These are phyloP conservation scores for Amyloporia xantha DNA, from an alignment of 768 basidiomycete species.

Conservation along the genomic window DNA sequence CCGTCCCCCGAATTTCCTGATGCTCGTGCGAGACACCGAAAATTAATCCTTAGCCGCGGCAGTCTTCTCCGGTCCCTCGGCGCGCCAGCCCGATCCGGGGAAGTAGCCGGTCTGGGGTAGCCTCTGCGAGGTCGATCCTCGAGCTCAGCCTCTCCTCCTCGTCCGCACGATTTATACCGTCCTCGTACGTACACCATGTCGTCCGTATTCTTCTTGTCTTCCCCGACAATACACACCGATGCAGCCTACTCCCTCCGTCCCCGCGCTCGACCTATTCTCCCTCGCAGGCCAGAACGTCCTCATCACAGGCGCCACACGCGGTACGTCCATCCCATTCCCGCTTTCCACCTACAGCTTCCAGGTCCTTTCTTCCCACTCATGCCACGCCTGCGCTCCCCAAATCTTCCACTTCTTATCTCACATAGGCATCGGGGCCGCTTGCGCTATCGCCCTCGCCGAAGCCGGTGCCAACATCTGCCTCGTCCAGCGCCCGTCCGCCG, in stretches of 20 bases:
- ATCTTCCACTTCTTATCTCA: constrained; percentile 5
- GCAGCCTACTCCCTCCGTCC: constrained; percentile 46
- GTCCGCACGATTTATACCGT: neutral
- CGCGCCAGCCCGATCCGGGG: constrained; percentile 19
- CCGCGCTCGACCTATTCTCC: constrained; percentile 55
- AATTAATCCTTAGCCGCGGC: neutral
- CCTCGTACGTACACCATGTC: neutral
- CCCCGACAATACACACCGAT: no score
- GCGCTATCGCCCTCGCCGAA: constrained; percentile 47
- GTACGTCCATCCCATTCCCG: constrained; percentile 27
- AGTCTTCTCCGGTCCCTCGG: constrained; percentile 9
- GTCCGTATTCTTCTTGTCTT: neutral
- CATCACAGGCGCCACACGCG: constrained; percentile 77
- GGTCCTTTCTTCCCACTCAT: neutral
- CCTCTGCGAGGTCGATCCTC: constrained; percentile 3
- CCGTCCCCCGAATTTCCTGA: neutral
- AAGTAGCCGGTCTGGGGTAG: constrained; percentile 18
- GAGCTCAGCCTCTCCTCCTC: neutral
- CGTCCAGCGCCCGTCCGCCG: constrained; percentile 34
- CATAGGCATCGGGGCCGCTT: constrained; percentile 49
- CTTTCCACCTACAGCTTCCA: constrained; percentile 2
- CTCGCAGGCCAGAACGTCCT: constrained; percentile 63
- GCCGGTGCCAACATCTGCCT: constrained; percentile 47
- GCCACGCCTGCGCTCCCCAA: constrained; percentile 1
- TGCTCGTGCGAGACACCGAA: neutral